Conservation (phyloP, 768 basidiomycete species). For the Auriscalpium vulgare region DNA sequence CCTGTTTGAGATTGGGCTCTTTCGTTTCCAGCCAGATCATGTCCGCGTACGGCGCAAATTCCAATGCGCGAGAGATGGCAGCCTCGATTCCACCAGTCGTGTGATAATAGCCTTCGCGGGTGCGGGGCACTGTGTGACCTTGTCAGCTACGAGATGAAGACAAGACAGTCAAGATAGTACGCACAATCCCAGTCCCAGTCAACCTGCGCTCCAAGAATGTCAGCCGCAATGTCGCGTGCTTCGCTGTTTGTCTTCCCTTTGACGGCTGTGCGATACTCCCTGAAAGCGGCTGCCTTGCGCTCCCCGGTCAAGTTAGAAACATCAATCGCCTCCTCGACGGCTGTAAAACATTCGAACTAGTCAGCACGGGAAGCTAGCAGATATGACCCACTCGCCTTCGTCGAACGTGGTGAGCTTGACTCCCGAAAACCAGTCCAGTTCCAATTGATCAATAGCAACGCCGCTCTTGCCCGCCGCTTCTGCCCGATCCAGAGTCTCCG, state of each 20-base stretch:
- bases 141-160: background rate
- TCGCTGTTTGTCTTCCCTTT: constrained; percentile 65
- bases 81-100: constrained; percentile 74
- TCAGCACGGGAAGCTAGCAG: background rate
- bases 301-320: constrained; percentile 32
- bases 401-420: constrained; percentile 78
- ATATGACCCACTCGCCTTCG: constrained; percentile 46
- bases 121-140: constrained; percentile 58
- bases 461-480: constrained; percentile 57
- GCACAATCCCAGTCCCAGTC: constrained; percentile 86
- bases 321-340: constrained; percentile 51
- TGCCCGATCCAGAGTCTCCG: constrained; percentile 63
- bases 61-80: constrained; percentile 72
- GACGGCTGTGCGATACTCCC: constrained; percentile 50
- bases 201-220: constrained; percentile 62
- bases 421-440: constrained; percentile 63
- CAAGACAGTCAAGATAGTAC: constrained; percentile 22
- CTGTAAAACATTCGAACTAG: constrained; percentile 24
- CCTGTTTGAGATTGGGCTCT: constrained; percentile 74
- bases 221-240: constrained; percentile 63
- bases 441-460: constrained; percentile 62
- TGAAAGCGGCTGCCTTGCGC: constrained; percentile 48
- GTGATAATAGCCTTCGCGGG: constrained; percentile 88
- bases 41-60: constrained; percentile 82
- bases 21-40: constrained; percentile 93